phyloP scores from a whole-genome alignment of 1,284 basidiomycete species.

The Trichosporon ovoides region DNA sequence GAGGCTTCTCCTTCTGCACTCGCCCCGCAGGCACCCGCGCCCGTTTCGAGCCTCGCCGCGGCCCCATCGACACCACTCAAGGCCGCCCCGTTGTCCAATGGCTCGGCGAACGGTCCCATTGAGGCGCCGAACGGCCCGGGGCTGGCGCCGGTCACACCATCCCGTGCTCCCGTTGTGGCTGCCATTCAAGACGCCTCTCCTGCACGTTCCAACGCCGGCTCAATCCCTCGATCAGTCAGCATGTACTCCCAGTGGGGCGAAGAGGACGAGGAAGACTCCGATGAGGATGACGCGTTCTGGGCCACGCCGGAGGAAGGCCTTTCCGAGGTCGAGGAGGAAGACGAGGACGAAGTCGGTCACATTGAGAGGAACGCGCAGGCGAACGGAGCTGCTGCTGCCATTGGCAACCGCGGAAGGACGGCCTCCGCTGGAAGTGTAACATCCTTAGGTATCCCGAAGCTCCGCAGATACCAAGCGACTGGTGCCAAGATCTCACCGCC shows the following conservation, averaged over 20 bases:
- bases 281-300: slow-evolving; percentile 40
- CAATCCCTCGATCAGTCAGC: neutral
- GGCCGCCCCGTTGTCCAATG: neutral
- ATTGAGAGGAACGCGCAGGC: neutral
- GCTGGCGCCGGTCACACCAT: no score
- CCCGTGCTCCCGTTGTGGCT: neutral
- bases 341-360: slow-evolving; percentile 29
- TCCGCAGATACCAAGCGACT: slow-evolving; percentile 8
- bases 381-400: neutral
- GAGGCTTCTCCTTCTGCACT: no score
- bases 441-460: neutral
- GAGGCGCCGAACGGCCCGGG: neutral
- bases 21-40: neutral
- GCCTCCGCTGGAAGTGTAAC: neutral
- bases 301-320: slow-evolving; percentile 46
- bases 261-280: slow-evolving; percentile 29
- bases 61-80: neutral
- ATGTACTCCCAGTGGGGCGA: slow-evolving; percentile 46
- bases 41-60: neutral
- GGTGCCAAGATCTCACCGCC: slow-evolving; percentile 20
- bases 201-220: neutral
- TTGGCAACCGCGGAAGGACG: neutral
- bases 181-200: neutral
- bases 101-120: neutral
- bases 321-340: slow-evolving; percentile 47